Conservation (phyloP, 495 filamentous ascomycete genomes). For the Daldinia childiae region DNA sequence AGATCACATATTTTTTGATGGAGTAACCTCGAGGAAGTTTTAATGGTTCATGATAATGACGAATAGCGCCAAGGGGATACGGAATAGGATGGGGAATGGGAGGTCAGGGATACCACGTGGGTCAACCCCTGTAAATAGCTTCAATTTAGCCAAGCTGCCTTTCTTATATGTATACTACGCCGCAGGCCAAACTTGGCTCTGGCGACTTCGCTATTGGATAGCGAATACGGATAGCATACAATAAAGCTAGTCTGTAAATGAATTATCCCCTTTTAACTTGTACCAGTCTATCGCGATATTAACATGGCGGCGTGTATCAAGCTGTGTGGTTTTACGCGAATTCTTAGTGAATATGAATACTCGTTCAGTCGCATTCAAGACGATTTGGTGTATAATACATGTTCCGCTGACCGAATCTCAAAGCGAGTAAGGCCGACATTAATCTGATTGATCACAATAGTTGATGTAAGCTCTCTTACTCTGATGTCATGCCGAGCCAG, state of each 20-base stretch:
- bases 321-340: neutral
- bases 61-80: neutral
- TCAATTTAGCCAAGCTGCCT: neutral
- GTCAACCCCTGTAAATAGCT: conserved; percentile 1
- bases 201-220: neutral
- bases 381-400: too few species aligned
- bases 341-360: too few species aligned
- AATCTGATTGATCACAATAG: neutral
- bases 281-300: neutral
- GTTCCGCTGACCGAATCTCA: too few species aligned
- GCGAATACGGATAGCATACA: neutral
- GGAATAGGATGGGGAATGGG: neutral
- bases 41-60: neutral
- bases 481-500: neutral
- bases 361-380: too few species aligned
- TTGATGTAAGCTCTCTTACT: neutral
- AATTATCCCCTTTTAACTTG: neutral
- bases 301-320: neutral
- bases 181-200: neutral
- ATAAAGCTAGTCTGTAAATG: neutral
- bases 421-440: neutral
- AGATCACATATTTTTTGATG: neutral
- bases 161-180: neutral
- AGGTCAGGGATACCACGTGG: neutral
- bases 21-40: neutral